Conservation (phyloP, 2,329 filamentous ascomycete genomes). For the Sporothrix protearum region DNA sequence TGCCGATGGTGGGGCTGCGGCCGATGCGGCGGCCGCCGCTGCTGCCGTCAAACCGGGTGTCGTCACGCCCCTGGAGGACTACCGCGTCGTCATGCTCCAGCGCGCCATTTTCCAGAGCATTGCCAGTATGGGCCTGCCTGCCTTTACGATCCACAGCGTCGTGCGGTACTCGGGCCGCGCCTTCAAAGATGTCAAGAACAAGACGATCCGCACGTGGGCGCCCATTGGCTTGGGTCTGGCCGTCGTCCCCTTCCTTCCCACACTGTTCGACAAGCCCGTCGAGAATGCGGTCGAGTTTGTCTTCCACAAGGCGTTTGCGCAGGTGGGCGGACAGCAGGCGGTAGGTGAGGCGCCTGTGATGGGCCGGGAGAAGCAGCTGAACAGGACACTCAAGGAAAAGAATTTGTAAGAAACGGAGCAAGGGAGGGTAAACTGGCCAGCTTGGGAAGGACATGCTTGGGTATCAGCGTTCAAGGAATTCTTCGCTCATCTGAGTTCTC, state of each 20-base stretch:
- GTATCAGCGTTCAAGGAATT: not conserved
- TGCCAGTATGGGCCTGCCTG: constrained; percentile 90
- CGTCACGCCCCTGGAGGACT: constrained; percentile 78
- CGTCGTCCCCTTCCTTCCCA: constrained; percentile 78
- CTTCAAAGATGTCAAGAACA: constrained; percentile 78
- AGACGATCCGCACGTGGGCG: constrained; percentile 72
- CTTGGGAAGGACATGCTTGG: not conserved
- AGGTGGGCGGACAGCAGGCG: constrained; percentile 60
- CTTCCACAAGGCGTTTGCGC: constrained; percentile 78
- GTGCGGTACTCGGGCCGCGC: constrained; percentile 84
- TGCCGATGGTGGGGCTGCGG: not conserved
- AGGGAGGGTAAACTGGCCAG: not conserved
- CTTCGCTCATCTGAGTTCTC: not conserved
- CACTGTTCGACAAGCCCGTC: constrained; percentile 85
- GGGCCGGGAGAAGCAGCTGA: constrained; percentile 50
- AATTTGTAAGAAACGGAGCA: constrained; percentile 35
- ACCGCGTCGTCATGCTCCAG: constrained; percentile 84
- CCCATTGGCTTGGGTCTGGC: constrained; percentile 81
- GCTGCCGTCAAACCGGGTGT: constrained; percentile 39
- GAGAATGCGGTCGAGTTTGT: constrained; percentile 86
- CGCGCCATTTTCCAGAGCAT: constrained; percentile 84
- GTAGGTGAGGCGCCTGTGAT: constrained; percentile 54
- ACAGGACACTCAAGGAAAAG: constrained; percentile 44
- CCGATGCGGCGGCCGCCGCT: not conserved
- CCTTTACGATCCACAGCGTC: constrained; percentile 89